Percentiles rank a stretch among this genome's conserved stretches.
Evolutionary conservation across 208 protist species (phyloP).

Genomic region (Sergeia podlipaevii): DNA sequence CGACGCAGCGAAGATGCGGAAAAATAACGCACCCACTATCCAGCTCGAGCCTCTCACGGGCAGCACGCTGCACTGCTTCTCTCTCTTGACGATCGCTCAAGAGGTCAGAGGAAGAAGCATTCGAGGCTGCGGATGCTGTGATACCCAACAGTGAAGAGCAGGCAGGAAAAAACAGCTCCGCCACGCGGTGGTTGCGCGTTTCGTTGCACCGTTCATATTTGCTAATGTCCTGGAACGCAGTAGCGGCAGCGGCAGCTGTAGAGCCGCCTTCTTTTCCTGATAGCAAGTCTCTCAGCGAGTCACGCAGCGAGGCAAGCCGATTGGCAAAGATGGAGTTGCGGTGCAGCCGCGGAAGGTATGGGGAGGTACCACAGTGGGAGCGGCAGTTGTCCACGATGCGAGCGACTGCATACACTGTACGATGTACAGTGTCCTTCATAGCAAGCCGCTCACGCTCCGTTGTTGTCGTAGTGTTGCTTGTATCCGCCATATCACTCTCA

Average conservation of each 20-base stretch:
- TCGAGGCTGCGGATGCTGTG: no score
- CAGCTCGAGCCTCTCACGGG: no score
- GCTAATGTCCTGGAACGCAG: no score
- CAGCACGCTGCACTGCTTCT: slow-evolving; percentile 14
- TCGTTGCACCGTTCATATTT: no score
- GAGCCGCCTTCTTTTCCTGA: background rate
- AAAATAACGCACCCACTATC: no score
- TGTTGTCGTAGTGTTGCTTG: slow-evolving; percentile 8
- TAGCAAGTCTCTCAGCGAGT: background rate
- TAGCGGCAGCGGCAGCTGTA: background rate
- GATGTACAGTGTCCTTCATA: slow-evolving; percentile 48
- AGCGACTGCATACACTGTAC: slow-evolving; percentile 52
- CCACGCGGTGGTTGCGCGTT: no score
- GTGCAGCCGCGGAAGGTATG: slow-evolving; percentile 40
- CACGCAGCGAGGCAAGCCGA: slow-evolving; percentile 25
- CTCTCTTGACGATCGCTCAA: background rate
- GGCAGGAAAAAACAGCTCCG: no score
- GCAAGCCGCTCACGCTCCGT: slow-evolving; percentile 5
- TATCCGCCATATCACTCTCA: background rate
- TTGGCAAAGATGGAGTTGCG: slow-evolving; percentile 62
- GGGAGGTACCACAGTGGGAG: slow-evolving; percentile 32
- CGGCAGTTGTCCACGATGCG: slow-evolving; percentile 15
- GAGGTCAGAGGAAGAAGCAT: no score
- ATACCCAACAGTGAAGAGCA: no score
- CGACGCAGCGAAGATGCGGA: slow-evolving; percentile 32